These are phyloP conservation scores for Senna siamea DNA, from an alignment of 306 rosid genomes.

Conservation along the genomic window DNA sequence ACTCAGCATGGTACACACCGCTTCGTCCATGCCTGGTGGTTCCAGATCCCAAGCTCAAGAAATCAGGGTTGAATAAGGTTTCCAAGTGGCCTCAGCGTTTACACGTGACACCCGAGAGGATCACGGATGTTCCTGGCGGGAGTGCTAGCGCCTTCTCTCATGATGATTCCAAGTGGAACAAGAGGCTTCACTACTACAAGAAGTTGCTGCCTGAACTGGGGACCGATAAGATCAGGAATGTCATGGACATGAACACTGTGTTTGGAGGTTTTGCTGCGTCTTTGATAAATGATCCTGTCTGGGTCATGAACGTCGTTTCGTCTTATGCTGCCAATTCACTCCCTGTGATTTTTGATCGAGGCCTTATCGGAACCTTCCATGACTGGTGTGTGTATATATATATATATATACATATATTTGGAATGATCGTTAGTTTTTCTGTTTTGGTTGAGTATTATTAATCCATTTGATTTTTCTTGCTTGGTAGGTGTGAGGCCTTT, in stretches of 20 bases:
- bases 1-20: constrained; percentile 97
- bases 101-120: constrained; percentile 70
- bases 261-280: constrained; percentile 94
- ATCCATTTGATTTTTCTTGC: constrained; percentile 21
- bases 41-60: constrained; percentile 70
- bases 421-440: no score
- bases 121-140: constrained; percentile 60
- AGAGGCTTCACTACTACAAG: constrained; percentile 78
- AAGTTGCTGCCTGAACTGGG: constrained; percentile 88
- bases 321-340: constrained; percentile 82
- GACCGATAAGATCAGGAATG: constrained; percentile 77
- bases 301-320: constrained; percentile 99
- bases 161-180: constrained; percentile 84
- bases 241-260: constrained; percentile 94
- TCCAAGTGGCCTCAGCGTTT: constrained; percentile 87
- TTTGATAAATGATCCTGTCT: constrained; percentile 74
- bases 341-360: constrained; percentile 83
- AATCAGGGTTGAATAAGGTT: constrained; percentile 55
- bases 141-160: constrained; percentile 67
- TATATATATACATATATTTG: no score
- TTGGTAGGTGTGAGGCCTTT: constrained; percentile 94
- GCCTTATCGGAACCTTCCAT: constrained; percentile 90
- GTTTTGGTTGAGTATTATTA: constrained; percentile 2
- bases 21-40: constrained; percentile 79
- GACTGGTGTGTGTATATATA: constrained; percentile 64